These are phyloP conservation scores for Apiospora rasikravindrae DNA, from an alignment of 2,329 filamentous ascomycete species.

Conservation along the genomic window DNA sequence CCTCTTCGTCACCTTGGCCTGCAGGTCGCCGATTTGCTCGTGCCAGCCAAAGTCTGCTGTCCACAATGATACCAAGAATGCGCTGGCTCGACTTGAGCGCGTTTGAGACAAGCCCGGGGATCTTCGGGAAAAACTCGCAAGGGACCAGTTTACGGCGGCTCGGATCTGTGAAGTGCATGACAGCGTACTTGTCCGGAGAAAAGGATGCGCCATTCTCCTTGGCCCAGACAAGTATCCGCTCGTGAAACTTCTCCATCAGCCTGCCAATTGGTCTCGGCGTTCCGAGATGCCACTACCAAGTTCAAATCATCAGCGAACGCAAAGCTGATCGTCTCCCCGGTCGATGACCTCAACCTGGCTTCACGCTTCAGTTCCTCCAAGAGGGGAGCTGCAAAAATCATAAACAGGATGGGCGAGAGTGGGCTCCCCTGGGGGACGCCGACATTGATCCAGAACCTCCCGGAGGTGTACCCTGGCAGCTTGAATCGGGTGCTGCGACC, in stretches of 20 bases:
- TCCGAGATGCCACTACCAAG: neutral
- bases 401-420: neutral
- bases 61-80: neutral
- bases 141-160: too few species aligned
- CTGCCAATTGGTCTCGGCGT: neutral
- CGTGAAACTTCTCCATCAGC: neutral
- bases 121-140: neutral
- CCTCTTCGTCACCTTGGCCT: neutral
- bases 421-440: neutral
- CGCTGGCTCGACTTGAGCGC: neutral
- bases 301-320: neutral
- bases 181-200: neutral
- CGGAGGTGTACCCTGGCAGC: neutral
- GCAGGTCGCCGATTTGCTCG: neutral
- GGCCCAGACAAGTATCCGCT: neutral
- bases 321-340: neutral
- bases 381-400: neutral
- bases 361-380: neutral
- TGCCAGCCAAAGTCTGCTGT: neutral
- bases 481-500: neutral
- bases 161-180: neutral
- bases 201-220: neutral
- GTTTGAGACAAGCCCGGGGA: neutral
- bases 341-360: neutral
- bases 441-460: neutral